Evolutionary conservation across 345 rosid species (phyloP).

Genomic region (Geranium rotundifolium): DNA sequence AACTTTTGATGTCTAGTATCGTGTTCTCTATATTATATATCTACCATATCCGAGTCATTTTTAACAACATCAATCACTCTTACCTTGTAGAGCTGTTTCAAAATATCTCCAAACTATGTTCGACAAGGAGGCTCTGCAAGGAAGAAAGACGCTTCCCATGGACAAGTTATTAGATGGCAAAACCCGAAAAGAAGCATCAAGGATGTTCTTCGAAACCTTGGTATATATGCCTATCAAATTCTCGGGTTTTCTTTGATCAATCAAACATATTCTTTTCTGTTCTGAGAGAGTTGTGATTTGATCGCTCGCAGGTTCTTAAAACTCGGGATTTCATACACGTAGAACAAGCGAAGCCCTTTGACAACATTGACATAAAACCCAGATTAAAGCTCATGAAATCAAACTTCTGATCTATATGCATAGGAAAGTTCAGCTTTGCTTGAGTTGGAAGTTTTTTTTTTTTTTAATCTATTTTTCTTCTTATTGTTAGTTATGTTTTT

Average conservation of each 20-base stretch:
- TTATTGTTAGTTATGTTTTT: background rate
- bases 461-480: background rate
- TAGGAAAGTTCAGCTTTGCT: conserved; percentile 8
- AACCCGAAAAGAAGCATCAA: conserved; percentile 96
- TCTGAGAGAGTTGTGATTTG: too few species aligned
- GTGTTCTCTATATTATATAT: background rate
- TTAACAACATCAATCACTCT: too few species aligned
- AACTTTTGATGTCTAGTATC: too few species aligned
- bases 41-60: background rate
- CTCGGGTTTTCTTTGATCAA: conserved; percentile 3
- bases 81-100: conserved; percentile 69
- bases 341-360: conserved; percentile 68
- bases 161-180: conserved; percentile 70
- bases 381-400: conserved; percentile 77
- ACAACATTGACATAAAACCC: conserved; percentile 51
- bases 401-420: conserved; percentile 39
- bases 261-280: too few species aligned
- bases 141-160: conserved; percentile 40
- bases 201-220: conserved; percentile 97
- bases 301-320: conserved; percentile 60
- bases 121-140: conserved; percentile 52
- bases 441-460: background rate
- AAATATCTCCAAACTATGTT: conserved; percentile 71
- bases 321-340: conserved; percentile 86
- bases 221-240: conserved; percentile 28